A percentile compares a stretch with the other conserved stretches of the same genome.
Evolutionary conservation across 768 basidiomycete genomes (phyloP).

Genomic region (Psilocybe subaeruginosa): DNA sequence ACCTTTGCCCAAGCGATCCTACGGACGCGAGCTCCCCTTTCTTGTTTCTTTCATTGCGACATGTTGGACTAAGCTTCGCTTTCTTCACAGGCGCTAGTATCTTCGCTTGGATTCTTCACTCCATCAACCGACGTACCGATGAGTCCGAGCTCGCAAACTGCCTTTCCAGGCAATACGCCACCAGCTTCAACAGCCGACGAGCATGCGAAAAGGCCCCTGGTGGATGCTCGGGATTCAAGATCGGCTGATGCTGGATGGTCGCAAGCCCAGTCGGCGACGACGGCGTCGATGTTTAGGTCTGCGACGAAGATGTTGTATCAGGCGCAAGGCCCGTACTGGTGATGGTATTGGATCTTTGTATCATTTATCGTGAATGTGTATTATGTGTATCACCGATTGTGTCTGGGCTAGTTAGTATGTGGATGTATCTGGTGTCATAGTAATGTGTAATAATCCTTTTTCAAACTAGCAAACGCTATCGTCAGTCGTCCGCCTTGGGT

Average conservation of each 20-base stretch:
- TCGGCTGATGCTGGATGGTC: not conserved
- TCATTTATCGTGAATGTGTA: not conserved
- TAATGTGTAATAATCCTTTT: too few species aligned
- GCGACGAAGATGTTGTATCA: not conserved
- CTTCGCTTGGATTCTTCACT: slow-evolving; percentile 6
- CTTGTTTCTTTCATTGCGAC: too few species aligned
- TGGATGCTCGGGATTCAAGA: not conserved
- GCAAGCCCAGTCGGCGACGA: not conserved
- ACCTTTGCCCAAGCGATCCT: too few species aligned
- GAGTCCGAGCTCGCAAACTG: not conserved
- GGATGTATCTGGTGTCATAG: too few species aligned
- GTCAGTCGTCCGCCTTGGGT: too few species aligned
- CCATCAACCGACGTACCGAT: not conserved
- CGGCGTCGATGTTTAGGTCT: not conserved
- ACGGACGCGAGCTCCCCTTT: too few species aligned
- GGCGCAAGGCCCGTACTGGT: not conserved
- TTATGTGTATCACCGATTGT: too few species aligned
- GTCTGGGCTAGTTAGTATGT: too few species aligned
- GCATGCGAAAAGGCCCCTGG: not conserved
- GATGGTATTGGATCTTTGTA: not conserved
- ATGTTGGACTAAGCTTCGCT: not conserved
- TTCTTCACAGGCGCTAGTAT: slow-evolving; percentile 2
- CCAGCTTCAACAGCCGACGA: not conserved
- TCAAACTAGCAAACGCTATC: too few species aligned
- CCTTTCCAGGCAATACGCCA: not conserved